Conservation (phyloP, 768 basidiomycete genomes). For the Russula vinacea region DNA sequence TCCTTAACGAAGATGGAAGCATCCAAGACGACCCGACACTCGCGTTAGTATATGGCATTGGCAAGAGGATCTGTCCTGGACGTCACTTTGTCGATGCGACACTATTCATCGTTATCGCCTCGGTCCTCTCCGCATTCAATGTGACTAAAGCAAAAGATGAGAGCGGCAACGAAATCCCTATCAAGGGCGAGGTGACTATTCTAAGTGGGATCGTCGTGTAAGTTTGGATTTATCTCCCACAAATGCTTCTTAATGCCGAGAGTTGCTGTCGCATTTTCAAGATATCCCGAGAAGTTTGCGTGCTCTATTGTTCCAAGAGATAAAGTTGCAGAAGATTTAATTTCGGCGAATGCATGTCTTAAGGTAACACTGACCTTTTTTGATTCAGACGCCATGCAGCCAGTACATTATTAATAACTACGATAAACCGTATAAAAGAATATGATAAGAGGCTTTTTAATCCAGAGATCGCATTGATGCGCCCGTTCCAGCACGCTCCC, state of each 20-base stretch:
- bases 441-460: too few relatives aligned
- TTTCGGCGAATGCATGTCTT: background rate
- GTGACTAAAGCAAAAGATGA: background rate
- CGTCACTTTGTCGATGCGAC: background rate
- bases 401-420: too few relatives aligned
- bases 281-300: conserved; percentile 12
- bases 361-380: background rate
- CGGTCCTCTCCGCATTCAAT: background rate
- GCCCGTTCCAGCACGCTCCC: too few relatives aligned
- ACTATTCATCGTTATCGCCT: background rate
- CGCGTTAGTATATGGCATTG: background rate
- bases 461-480: too few relatives aligned
- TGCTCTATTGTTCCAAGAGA: conserved; percentile 20
- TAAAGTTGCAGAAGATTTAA: conserved; percentile 11
- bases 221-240: background rate
- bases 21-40: background rate
- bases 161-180: background rate
- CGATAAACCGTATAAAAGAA: too few relatives aligned
- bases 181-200: background rate
- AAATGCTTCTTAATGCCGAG: background rate
- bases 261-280: background rate
- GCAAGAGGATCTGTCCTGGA: background rate
- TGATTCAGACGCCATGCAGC: too few relatives aligned
- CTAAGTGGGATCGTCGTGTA: background rate
- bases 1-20: conserved; percentile 17